Conservation (phyloP, 768 basidiomycete genomes). For the Solioccasus polychromus region DNA sequence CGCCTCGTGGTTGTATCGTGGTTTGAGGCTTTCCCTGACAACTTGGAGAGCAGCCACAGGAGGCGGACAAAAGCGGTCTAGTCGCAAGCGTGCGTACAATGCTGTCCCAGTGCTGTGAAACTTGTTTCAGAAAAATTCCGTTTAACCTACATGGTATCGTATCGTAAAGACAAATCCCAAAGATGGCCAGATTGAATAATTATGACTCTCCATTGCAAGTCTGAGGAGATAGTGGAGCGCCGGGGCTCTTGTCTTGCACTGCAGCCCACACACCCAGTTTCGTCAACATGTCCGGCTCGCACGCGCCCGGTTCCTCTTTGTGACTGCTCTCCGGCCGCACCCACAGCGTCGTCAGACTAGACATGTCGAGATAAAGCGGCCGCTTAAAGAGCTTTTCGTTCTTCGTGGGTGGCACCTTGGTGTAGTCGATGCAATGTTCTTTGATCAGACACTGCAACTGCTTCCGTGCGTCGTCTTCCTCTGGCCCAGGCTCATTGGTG, state of each 20-base stretch:
- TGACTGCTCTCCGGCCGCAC: conserved; percentile 2
- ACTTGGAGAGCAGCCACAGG: no score
- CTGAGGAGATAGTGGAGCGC: no score
- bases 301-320: background rate
- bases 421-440: conserved; percentile 22
- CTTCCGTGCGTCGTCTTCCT: background rate
- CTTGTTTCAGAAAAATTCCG: no score
- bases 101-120: no score
- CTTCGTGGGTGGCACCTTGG: conserved; percentile 3
- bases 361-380: conserved; percentile 11
- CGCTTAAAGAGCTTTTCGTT: conserved; percentile 15
- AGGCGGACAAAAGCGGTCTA: no score
- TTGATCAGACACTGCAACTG: conserved; percentile 16
- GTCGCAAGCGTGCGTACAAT: no score
- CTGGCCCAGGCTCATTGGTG: background rate
- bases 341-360: conserved; percentile 11
- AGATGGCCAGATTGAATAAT: no score
- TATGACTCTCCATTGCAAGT: no score
- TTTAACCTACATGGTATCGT: no score
- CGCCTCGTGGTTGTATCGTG: no score
- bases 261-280: conserved; percentile 19
- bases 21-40: no score
- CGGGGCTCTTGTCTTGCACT: background rate
- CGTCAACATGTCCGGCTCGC: conserved; percentile 20
- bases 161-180: no score